A percentile compares a stretch with the other conserved stretches of the same genome.
These are phyloP conservation scores for Chalaropsis thielavioides DNA, from an alignment of 2,329 filamentous ascomycete genomes.

Conservation along the genomic window DNA sequence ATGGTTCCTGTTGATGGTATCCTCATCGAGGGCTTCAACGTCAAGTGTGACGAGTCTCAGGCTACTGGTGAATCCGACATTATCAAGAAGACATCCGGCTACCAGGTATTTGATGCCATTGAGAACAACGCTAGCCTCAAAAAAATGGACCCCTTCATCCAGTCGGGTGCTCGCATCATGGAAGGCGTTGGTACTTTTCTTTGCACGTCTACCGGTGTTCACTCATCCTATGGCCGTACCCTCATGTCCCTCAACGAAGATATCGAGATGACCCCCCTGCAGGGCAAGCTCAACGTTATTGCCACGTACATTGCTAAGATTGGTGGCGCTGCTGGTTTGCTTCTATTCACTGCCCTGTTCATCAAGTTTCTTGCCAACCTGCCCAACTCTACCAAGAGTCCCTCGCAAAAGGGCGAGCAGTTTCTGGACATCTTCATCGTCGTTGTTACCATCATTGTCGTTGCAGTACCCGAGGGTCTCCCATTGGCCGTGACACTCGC, in stretches of 20 bases:
- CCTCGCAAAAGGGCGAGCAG: slow-evolving; percentile 63
- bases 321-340: slow-evolving; percentile 59
- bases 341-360: slow-evolving; percentile 72
- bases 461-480: slow-evolving; percentile 64
- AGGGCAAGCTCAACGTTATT: slow-evolving; percentile 60
- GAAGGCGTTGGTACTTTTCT: slow-evolving; percentile 64
- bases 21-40: slow-evolving; percentile 55
- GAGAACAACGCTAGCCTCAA: slow-evolving; percentile 49
- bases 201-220: slow-evolving; percentile 56
- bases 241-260: slow-evolving; percentile 60
- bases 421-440: slow-evolving; percentile 67
- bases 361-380: slow-evolving; percentile 70
- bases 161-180: slow-evolving; percentile 67
- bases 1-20: slow-evolving; percentile 61
- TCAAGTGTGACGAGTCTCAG: slow-evolving; percentile 66
- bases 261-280: slow-evolving; percentile 60
- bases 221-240: slow-evolving; percentile 63
- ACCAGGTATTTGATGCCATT: slow-evolving; percentile 56
- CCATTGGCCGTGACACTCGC: slow-evolving; percentile 66
- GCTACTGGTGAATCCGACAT: slow-evolving; percentile 68
- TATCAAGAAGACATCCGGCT: slow-evolving; percentile 50
- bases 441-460: slow-evolving; percentile 65
- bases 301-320: slow-evolving; percentile 67
- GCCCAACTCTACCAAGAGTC: slow-evolving; percentile 33
- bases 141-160: slow-evolving; percentile 72